These are phyloP conservation scores for Apophysomyces trapeziformis DNA, from an alignment of 371 early-diverging fungal species.

Conservation along the genomic window DNA sequence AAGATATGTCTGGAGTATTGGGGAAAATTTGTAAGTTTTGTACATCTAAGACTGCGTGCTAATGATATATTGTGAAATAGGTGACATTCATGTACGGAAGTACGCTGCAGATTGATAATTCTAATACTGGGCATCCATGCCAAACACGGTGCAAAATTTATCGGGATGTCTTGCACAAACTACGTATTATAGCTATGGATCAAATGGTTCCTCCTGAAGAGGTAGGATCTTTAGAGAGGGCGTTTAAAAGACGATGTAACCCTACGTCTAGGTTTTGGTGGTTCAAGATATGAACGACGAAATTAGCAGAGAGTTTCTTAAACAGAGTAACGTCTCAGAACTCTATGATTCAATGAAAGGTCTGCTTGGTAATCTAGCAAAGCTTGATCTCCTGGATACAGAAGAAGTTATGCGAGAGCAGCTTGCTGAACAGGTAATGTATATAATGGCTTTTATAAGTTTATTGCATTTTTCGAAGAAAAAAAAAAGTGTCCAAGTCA, in stretches of 20 bases:
- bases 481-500: no score
- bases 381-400: slow-evolving; percentile 88
- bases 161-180: slow-evolving; percentile 60
- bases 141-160: neutral
- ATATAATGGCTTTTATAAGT: neutral
- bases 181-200: slow-evolving; percentile 91
- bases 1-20: slow-evolving; percentile 97
- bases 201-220: slow-evolving; percentile 96
- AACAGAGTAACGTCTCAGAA: slow-evolving; percentile 96
- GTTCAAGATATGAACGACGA: slow-evolving; percentile 99
- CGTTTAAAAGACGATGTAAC: slow-evolving; percentile 49
- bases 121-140: no score
- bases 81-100: neutral
- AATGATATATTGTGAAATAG: neutral
- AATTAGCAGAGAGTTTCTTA: slow-evolving; percentile 94
- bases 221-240: slow-evolving; percentile 65
- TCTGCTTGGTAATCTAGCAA: slow-evolving; percentile 92
- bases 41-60: neutral
- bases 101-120: no score
- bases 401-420: slow-evolving; percentile 92
- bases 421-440: slow-evolving; percentile 38
- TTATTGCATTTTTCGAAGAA: no score
- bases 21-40: slow-evolving; percentile 83
- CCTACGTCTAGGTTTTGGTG: slow-evolving; percentile 66
- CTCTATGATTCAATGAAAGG: slow-evolving; percentile 97